Evolutionary conservation across 495 filamentous ascomycete species (phyloP), one percentile per base, ranked within the genome.

Genomic region (Oidiodendron maius): DNA sequence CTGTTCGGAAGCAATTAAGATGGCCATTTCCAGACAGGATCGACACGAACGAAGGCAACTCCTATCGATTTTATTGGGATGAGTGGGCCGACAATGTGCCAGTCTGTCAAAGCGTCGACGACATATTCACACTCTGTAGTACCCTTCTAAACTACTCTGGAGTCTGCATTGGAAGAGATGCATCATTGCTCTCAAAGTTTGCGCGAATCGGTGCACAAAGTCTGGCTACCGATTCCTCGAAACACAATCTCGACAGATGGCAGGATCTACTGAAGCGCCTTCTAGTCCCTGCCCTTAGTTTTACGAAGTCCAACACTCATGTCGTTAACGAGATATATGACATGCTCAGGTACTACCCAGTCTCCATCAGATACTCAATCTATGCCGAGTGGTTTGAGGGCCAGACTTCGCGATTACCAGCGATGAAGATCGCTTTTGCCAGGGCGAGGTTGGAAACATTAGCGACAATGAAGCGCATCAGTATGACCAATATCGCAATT

Each of bases 81-180:
- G 91, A 97, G 46, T 99, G 94, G 94, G 74, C 84, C 9, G 91
- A 97, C 52, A 91, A 89, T 52, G 72, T 97, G 23, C 94, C 94
- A 2, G 67, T 95, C 9, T 97, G 93, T 59, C 90, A 95, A 60
- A 84, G 71, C 3, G 78, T 95, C 4, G 89, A 95, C 54, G 93
- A 99, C 59, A 72, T 99, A 2, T 93, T 97, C 58, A 77, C 80
- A 2, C 78, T 99, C 10, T 95, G 88, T 65, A 80, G 81, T 37
- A 89, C 91, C 0, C 73, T 99, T 21, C 70, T 95, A 17, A 91
- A 91, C 51, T 69, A 89, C 20, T 81, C 87, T 0, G 91, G 93
- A 6, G 81, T 91, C 58, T 88, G 87, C 61, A 87, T 96, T 44
- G 93, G 93, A 40, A 81, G 84, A 53, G 91, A 99, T 62, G 63